These are phyloP conservation scores for Plasmodium gonderi DNA, from an alignment of 169 alveolate species.

Conservation along the genomic window DNA sequence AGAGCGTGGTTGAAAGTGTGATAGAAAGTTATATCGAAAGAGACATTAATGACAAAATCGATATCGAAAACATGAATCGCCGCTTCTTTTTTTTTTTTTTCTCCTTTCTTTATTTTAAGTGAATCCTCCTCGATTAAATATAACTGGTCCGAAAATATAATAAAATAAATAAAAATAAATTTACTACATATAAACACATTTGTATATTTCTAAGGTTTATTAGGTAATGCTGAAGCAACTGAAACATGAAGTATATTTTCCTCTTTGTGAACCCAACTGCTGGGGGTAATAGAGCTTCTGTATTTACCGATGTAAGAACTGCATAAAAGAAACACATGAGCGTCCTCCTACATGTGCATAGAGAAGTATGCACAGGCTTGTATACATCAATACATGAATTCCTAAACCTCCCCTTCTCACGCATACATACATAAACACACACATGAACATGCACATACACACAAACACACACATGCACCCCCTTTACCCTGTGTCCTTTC, in stretches of 20 bases:
- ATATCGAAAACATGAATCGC: neutral
- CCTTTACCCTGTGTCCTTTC: no score
- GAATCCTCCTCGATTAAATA: neutral
- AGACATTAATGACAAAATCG: no score
- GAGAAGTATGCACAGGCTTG: conserved; percentile 3
- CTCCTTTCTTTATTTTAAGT: neutral
- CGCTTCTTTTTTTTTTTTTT: neutral
- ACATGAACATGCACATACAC: neutral
- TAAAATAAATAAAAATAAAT: conserved; percentile 4
- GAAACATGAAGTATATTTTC: conserved; percentile 71
- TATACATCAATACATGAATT: neutral
- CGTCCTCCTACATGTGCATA: neutral
- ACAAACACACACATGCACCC: neutral
- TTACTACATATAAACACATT: neutral
- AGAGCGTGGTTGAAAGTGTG: no score
- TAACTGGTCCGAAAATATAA: neutral
- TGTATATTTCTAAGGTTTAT: neutral
- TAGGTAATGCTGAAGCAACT: conserved; percentile 23
- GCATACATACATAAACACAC: no score
- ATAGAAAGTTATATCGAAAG: no score
- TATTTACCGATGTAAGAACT: conserved; percentile 82
- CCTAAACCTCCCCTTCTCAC: no score
- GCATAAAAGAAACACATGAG: neutral
- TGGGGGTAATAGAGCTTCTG: conserved; percentile 88
- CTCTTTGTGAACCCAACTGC: conserved; percentile 89